Conservation (phyloP, 176 grass and related monocot species). For the Juncus effusus region DNA sequence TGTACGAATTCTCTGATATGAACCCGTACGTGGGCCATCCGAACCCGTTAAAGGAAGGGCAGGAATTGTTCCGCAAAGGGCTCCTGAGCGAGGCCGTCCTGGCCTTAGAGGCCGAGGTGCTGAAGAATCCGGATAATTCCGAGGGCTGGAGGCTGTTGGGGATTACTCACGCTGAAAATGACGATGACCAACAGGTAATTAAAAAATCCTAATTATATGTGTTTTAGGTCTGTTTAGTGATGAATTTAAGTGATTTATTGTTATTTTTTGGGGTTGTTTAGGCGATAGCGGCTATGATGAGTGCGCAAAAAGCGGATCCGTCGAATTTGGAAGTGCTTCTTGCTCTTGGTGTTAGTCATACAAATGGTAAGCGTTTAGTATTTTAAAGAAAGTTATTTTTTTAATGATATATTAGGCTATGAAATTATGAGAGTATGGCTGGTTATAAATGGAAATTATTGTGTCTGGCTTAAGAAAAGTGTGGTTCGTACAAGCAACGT, state of each 20-base stretch:
- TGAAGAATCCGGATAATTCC: conserved; percentile 93
- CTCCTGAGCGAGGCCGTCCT: conserved; percentile 99
- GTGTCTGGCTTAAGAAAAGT: too few relatives aligned
- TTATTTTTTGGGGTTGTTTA: conserved; percentile 25
- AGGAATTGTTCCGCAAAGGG: conserved; percentile 88
- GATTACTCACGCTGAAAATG: conserved; percentile 96
- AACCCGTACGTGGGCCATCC: conserved; percentile 98
- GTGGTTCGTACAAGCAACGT: too few relatives aligned
- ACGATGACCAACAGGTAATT: conserved; percentile 95
- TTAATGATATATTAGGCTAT: neutral
- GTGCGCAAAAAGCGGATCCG: conserved; percentile 85
- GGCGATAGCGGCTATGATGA: conserved; percentile 98
- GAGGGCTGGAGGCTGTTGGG: conserved; percentile 99
- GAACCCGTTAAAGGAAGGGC: conserved; percentile 96
- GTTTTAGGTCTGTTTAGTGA: too few relatives aligned
- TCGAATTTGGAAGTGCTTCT: conserved; percentile 97
- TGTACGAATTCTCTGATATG: conserved; percentile 83
- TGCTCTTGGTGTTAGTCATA: conserved; percentile 98
- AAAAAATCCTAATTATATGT: neutral
- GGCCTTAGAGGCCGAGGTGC: conserved; percentile 96
- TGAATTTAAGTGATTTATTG: neutral
- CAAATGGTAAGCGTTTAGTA: conserved; percentile 61
- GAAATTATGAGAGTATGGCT: neutral
- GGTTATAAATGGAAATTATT: too few relatives aligned
- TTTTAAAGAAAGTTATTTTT: neutral